These are phyloP conservation scores for Tardiomyces blankii DNA, from an alignment of 1,139 yeast species.

Conservation along the genomic window DNA sequence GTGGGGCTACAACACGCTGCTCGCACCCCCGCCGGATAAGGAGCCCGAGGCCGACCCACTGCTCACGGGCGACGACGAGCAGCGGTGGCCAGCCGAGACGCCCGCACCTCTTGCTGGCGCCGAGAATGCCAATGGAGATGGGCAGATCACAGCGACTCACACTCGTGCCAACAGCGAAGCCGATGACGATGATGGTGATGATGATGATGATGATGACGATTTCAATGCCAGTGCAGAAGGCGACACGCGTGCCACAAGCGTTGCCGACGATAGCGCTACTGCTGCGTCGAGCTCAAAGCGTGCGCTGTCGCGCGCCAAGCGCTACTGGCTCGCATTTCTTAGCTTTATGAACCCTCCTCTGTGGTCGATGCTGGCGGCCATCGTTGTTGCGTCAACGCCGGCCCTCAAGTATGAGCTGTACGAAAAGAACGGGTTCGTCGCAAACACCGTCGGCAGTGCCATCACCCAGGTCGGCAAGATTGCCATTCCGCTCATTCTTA, in stretches of 20 bases:
- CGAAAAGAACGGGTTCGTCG: constrained; percentile 50
- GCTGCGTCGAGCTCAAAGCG: neutral
- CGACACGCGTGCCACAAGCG: neutral
- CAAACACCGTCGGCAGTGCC: constrained; percentile 68
- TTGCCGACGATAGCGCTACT: neutral
- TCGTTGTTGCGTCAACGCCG: constrained; percentile 75
- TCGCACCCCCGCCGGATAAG: constrained; percentile 37
- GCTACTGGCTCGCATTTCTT: constrained; percentile 18
- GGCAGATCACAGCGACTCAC: neutral
- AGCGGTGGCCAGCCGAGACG: neutral
- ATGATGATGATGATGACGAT: no score
- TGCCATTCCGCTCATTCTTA: constrained; percentile 69
- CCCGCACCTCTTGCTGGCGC: neutral
- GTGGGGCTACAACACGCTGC: constrained; percentile 76
- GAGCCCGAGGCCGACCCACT: constrained; percentile 7
- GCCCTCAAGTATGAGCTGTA: constrained; percentile 55
- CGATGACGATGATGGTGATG: neutral
- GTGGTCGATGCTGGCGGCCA: constrained; percentile 80
- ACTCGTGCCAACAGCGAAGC: neutral
- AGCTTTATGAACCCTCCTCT: constrained; percentile 87
- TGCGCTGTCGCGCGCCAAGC: neutral
- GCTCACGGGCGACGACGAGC: neutral
- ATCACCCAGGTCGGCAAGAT: constrained; percentile 74
- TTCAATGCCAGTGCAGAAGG: no score
- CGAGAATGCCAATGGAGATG: constrained; percentile 1